Evolutionary conservation across 495 filamentous ascomycete species (phyloP).

Genomic region (Hypoxylon fuscum): DNA sequence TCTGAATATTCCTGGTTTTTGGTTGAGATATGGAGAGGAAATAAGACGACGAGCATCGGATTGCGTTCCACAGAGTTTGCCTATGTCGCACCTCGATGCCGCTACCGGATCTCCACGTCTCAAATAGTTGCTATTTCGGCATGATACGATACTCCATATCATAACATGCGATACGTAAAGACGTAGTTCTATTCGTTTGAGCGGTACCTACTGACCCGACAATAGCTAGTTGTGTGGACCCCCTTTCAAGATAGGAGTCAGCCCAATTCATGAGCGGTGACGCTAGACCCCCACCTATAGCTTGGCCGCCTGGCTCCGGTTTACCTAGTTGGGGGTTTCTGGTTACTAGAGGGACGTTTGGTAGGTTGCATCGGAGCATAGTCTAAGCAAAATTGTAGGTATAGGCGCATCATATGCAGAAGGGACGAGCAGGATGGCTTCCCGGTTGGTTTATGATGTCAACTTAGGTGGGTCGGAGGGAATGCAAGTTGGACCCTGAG

Average conservation of each 20-base stretch:
- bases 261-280: conserved; percentile 12
- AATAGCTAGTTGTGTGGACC: conserved; percentile 24
- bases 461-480: conserved; percentile 11
- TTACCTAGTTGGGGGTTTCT: conserved; percentile 11
- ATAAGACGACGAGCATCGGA: not conserved
- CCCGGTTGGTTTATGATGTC: conserved; percentile 31
- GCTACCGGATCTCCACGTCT: conserved; percentile 20
- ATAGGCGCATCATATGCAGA: conserved; percentile 19
- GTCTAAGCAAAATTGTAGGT: conserved; percentile 13
- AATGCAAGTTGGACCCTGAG: conserved; percentile 24
- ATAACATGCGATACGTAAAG: conserved; percentile 9
- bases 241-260: conserved; percentile 16
- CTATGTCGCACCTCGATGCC: conserved; percentile 3
- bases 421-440: conserved; percentile 5
- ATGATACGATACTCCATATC: conserved; percentile 1
- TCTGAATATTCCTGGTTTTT: too few relatives aligned
- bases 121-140: not conserved
- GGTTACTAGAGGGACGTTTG: too few relatives aligned
- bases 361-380: conserved; percentile 15
- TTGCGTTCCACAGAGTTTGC: not conserved
- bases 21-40: not conserved
- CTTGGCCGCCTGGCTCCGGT: conserved; percentile 1
- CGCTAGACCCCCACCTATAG: conserved; percentile 22
- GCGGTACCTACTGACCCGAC: conserved; percentile 1
- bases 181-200: conserved; percentile 7